Percentiles rank a stretch among this genome's conserved stretches.
phyloP scores from a whole-genome alignment of 1,139 yeast genomes.

The Kurtzmaniella quercitrusa region DNA sequence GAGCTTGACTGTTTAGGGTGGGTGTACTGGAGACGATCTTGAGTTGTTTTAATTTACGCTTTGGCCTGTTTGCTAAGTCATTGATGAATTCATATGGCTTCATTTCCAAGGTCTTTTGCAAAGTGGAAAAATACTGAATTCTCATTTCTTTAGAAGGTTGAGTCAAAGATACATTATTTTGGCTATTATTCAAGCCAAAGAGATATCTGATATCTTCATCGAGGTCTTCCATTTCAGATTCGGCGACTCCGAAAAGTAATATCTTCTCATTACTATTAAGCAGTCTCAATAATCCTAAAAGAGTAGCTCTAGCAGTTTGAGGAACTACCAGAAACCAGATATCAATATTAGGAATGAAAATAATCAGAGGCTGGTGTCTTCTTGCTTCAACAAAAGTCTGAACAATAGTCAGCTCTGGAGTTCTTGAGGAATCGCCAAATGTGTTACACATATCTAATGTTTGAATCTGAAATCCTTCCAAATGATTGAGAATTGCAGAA shows the following conservation, averaged over 20 bases:
- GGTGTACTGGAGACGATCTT: conserved; percentile 20
- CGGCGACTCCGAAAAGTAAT: conserved; percentile 74
- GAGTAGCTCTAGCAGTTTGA: conserved; percentile 65
- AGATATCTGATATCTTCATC: conserved; percentile 37
- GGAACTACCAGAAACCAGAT: conserved; percentile 71
- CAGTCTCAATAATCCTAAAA: conserved; percentile 64
- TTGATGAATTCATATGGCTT: conserved; percentile 61
- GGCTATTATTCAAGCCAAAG: conserved; percentile 48
- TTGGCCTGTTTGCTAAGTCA: conserved; percentile 49
- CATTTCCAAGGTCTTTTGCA: conserved; percentile 55
- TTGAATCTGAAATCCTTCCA: conserved; percentile 91
- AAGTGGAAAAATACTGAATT: conserved; percentile 48
- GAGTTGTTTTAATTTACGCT: conserved; percentile 38
- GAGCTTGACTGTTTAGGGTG: conserved; percentile 11
- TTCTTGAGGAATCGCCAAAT: conserved; percentile 74
- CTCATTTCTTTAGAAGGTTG: conserved; percentile 42
- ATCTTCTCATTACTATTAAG: conserved; percentile 71
- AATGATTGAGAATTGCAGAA: conserved; percentile 71
- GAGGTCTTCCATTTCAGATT: conserved; percentile 31
- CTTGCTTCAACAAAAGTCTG: conserved; percentile 86
- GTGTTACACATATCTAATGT: conserved; percentile 76
- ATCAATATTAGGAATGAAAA: conserved; percentile 81
- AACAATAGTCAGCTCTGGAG: conserved; percentile 81
- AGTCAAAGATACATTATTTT: conserved; percentile 44
- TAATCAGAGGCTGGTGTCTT: conserved; percentile 83